These are phyloP conservation scores for Nosema muscidifuracis DNA, from an alignment of 371 early-diverging fungal genomes.

Conservation along the genomic window DNA sequence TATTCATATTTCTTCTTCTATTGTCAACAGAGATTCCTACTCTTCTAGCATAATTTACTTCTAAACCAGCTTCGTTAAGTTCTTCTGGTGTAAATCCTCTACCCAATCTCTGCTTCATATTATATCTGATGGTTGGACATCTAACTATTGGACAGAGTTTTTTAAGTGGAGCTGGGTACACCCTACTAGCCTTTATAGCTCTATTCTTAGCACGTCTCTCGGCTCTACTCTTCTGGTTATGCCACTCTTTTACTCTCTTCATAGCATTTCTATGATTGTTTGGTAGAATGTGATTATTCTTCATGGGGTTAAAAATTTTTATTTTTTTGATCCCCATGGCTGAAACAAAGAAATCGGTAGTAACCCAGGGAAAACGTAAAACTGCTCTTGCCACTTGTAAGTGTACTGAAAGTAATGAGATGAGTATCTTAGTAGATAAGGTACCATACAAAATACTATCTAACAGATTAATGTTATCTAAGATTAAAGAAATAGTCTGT, in stretches of 20 bases:
- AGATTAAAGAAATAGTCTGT: slow-evolving; percentile 94
- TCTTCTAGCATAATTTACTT: slow-evolving; percentile 81
- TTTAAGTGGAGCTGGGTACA: slow-evolving; percentile 91
- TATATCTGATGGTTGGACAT: slow-evolving; percentile 93
- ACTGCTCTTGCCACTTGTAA: slow-evolving; percentile 96
- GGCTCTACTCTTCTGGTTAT: slow-evolving; percentile 93
- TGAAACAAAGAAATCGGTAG: slow-evolving; percentile 39
- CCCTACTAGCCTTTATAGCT: slow-evolving; percentile 81
- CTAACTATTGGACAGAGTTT: slow-evolving; percentile 91
- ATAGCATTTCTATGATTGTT: slow-evolving; percentile 96
- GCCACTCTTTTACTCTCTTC: slow-evolving; percentile 93
- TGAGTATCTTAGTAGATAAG: slow-evolving; percentile 85
- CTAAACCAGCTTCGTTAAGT: slow-evolving; percentile 86
- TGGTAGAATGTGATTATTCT: slow-evolving; percentile 93
- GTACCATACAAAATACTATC: slow-evolving; percentile 85
- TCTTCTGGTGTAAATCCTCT: slow-evolving; percentile 97
- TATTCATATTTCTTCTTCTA: slow-evolving; percentile 89
- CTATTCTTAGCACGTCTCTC: slow-evolving; percentile 76
- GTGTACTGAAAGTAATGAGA: slow-evolving; percentile 89
- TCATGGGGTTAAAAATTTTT: slow-evolving; percentile 59
- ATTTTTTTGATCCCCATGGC: slow-evolving; percentile 29
- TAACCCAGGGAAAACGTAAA: slow-evolving; percentile 69
- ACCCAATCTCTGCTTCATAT: slow-evolving; percentile 91
- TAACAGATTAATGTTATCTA: slow-evolving; percentile 87
- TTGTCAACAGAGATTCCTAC: slow-evolving; percentile 95